Percentiles rank a stretch among this genome's conserved stretches.
Conservation (phyloP, 305 asterid genomes). For the Fraxinus latifolia region DNA sequence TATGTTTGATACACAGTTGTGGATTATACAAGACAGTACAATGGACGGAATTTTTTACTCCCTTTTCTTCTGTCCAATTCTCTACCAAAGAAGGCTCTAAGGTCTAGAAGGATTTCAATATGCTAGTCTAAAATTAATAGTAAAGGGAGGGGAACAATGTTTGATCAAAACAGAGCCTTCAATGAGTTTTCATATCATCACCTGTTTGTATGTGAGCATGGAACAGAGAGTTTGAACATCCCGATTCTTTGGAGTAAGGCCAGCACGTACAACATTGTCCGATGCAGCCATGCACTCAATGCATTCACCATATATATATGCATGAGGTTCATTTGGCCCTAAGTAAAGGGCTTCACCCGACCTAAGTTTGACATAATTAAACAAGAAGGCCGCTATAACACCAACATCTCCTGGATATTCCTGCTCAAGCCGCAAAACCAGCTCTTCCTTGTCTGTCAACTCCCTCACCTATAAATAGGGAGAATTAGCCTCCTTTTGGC, state of each 20-base stretch:
- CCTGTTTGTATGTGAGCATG: slow-evolving; percentile 98
- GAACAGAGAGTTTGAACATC: slow-evolving; percentile 85
- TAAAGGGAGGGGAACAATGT: background rate
- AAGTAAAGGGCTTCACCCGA: slow-evolving; percentile 88
- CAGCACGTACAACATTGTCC: slow-evolving; percentile 95
- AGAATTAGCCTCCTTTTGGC: background rate
- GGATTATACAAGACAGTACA: background rate
- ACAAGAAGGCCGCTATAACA: slow-evolving; percentile 66
- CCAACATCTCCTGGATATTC: slow-evolving; percentile 87
- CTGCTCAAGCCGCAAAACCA: slow-evolving; percentile 67
- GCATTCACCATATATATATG: slow-evolving; percentile 82
- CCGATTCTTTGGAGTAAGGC: slow-evolving; percentile 82
- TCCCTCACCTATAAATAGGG: slow-evolving; percentile 42
- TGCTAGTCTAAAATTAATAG: background rate
- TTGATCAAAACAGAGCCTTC: background rate
- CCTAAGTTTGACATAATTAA: slow-evolving; percentile 68
- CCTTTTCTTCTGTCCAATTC: background rate
- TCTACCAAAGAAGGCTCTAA: background rate
- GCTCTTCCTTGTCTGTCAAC: slow-evolving; percentile 65
- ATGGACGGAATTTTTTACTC: background rate
- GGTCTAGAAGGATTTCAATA: background rate
- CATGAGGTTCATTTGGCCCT: slow-evolving; percentile 94
- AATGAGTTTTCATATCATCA: slow-evolving; percentile 6
- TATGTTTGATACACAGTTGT: background rate
- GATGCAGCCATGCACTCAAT: slow-evolving; percentile 98